Conservation (phyloP, 1,284 basidiomycete species). For the Ceratobasidium sp. region DNA sequence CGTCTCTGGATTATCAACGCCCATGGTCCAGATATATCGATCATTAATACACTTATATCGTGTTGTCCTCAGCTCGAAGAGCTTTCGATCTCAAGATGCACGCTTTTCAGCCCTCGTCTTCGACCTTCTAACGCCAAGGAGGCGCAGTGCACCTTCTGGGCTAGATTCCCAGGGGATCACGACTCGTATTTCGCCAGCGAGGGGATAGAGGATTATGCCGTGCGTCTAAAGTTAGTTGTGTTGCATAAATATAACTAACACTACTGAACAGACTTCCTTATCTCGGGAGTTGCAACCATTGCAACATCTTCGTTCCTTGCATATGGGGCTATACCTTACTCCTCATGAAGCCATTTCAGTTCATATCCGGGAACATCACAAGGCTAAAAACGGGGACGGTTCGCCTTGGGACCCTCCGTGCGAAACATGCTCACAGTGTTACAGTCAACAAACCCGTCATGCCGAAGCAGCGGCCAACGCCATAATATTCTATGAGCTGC, state of each 20-base stretch:
- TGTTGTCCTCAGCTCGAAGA: conserved; percentile 26
- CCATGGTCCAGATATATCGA: conserved; percentile 32
- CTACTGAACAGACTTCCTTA: background rate
- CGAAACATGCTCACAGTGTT: background rate
- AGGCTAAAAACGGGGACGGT: background rate
- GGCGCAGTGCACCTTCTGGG: conserved; percentile 17
- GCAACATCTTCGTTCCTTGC: background rate
- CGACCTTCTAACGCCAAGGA: background rate
- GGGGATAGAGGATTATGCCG: conserved; percentile 37
- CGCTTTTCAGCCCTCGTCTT: conserved; percentile 30
- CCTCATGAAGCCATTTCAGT: conserved; percentile 16
- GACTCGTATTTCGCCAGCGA: conserved; percentile 41
- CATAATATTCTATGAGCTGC: conserved; percentile 4
- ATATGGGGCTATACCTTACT: conserved; percentile 34
- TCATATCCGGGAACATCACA: background rate
- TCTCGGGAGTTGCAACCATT: conserved; percentile 10
- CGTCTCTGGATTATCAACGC: conserved; percentile 28
- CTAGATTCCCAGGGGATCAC: conserved; percentile 24
- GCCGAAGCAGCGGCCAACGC: conserved; percentile 15
- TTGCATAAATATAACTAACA: background rate
- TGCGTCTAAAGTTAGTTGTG: background rate
- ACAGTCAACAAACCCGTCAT: background rate
- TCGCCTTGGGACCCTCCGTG: background rate
- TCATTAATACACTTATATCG: conserved; percentile 17
- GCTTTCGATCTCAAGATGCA: conserved; percentile 32